A percentile compares a stretch with the other conserved stretches of the same genome.
Conservation (phyloP, 192 early-diverging fungal species). For the Mortierella alpina region DNA sequence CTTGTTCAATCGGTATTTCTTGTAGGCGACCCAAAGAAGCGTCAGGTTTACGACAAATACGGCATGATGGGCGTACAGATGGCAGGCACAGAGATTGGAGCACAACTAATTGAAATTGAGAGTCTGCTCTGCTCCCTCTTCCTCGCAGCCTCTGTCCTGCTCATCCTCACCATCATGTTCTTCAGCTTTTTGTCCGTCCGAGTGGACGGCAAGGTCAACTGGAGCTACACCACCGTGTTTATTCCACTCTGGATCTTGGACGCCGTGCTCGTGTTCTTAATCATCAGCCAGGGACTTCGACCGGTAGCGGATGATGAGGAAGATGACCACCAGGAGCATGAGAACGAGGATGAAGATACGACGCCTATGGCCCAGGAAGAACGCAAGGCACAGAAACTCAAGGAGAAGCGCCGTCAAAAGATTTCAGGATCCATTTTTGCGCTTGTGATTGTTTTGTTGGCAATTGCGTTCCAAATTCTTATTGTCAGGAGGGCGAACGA, state of each 20-base stretch:
- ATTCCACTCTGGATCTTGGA: constrained; percentile 87
- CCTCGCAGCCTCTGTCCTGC: constrained; percentile 58
- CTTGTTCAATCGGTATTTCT: neutral
- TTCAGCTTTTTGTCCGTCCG: constrained; percentile 83
- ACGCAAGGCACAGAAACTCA: constrained; percentile 45
- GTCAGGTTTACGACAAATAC: constrained; percentile 92
- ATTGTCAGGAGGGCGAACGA: constrained; percentile 79
- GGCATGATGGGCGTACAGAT: constrained; percentile 82
- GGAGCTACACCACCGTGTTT: constrained; percentile 82
- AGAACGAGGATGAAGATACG: constrained; percentile 57
- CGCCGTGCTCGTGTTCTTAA: constrained; percentile 52
- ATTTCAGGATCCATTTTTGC: constrained; percentile 46
- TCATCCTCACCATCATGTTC: constrained; percentile 81
- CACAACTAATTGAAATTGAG: constrained; percentile 74
- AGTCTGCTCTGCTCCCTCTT: constrained; percentile 69
- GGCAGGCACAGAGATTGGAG: constrained; percentile 75
- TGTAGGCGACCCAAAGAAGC: constrained; percentile 79
- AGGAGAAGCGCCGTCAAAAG: constrained; percentile 30
- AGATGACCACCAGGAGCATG: constrained; percentile 58
- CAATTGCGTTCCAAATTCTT: constrained; percentile 81
- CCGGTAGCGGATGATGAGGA: constrained; percentile 54
- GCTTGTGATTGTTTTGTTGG: constrained; percentile 67
- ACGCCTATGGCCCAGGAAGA: constrained; percentile 57
- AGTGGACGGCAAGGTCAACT: constrained; percentile 75
- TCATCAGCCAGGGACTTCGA: constrained; percentile 33